phyloP scores from a whole-genome alignment of 2,329 filamentous ascomycete genomes.

The Aphanocladium album region DNA sequence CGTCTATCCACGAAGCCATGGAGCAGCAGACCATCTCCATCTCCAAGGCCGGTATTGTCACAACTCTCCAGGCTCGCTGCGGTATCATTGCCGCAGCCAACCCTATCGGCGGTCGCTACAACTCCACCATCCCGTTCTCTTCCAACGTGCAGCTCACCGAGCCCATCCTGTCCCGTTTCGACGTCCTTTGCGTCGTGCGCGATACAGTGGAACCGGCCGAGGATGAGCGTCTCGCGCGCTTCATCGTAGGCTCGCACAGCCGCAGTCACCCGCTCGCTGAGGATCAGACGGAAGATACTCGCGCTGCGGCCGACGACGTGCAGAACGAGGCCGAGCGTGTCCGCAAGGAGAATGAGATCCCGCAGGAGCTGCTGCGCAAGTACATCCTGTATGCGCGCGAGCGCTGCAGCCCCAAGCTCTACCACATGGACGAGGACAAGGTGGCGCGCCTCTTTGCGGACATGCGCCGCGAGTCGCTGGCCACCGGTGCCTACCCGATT shows the following conservation, averaged over 20 bases:
- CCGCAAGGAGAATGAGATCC: slow-evolving; percentile 59
- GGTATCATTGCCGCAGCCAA: slow-evolving; percentile 96
- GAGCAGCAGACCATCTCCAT: slow-evolving; percentile 99
- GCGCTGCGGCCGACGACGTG: slow-evolving; percentile 57
- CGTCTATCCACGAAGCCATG: slow-evolving; percentile 99
- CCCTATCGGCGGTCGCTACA: slow-evolving; percentile 93
- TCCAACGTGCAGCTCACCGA: slow-evolving; percentile 96
- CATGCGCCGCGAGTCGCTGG: slow-evolving; percentile 88
- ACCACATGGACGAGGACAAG: slow-evolving; percentile 98
- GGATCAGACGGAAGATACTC: slow-evolving; percentile 50
- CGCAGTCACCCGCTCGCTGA: slow-evolving; percentile 72
- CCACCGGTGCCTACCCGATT: slow-evolving; percentile 94
- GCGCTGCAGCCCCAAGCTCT: slow-evolving; percentile 83
- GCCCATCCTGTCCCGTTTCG: slow-evolving; percentile 95
- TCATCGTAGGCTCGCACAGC: slow-evolving; percentile 91
- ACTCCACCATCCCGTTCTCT: slow-evolving; percentile 91
- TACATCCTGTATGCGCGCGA: slow-evolving; percentile 95
- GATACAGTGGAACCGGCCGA: slow-evolving; percentile 90
- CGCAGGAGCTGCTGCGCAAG: slow-evolving; percentile 86
- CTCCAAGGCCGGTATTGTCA: slow-evolving; percentile 97
- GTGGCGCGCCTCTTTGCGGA: slow-evolving; percentile 90
- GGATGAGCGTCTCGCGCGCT: slow-evolving; percentile 88
- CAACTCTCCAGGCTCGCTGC: slow-evolving; percentile 90
- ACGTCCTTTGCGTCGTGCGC: slow-evolving; percentile 91
- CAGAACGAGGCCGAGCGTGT: slow-evolving; percentile 25